These are phyloP conservation scores for Trypanosoma theileri DNA, from an alignment of 208 protist species.

Conservation along the genomic window DNA sequence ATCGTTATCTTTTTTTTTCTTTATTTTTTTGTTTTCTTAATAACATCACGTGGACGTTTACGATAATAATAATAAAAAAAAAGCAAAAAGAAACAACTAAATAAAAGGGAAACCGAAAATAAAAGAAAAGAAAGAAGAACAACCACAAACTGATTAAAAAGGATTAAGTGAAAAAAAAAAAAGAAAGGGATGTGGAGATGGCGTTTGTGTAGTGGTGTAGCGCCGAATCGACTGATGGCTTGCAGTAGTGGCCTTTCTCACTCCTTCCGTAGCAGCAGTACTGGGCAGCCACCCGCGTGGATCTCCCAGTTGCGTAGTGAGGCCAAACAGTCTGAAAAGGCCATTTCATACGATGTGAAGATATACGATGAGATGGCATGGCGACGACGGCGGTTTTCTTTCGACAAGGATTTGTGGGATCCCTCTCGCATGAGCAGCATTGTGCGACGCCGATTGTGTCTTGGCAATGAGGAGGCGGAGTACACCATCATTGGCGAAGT, in stretches of 20 bases:
- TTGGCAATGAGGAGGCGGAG: conserved; percentile 75
- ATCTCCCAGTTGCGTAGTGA: conserved; percentile 69
- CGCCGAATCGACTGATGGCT: background rate
- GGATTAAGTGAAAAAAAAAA: background rate
- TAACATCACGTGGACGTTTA: background rate
- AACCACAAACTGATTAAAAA: background rate
- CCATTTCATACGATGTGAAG: conserved; percentile 87
- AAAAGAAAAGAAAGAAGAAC: background rate
- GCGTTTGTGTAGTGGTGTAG: background rate
- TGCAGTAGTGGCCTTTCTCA: background rate
- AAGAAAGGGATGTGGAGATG: conserved; percentile 3
- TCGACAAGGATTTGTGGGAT: conserved; percentile 85
- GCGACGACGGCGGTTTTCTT: conserved; percentile 68
- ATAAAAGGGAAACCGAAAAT: background rate
- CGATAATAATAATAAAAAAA: too few species aligned
- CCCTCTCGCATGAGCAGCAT: conserved; percentile 82
- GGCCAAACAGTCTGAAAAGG: conserved; percentile 66
- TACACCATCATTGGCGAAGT: conserved; percentile 93
- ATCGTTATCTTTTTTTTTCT: too few species aligned
- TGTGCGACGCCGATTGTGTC: conserved; percentile 70
- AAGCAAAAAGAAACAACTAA: too few species aligned
- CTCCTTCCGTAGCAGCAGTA: background rate
- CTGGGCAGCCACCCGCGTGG: conserved; percentile 49
- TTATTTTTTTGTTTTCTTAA: conserved; percentile 5
- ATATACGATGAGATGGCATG: conserved; percentile 87